Evolutionary conservation across 83 land plant species (phyloP).

Genomic region (Picea abies): DNA sequence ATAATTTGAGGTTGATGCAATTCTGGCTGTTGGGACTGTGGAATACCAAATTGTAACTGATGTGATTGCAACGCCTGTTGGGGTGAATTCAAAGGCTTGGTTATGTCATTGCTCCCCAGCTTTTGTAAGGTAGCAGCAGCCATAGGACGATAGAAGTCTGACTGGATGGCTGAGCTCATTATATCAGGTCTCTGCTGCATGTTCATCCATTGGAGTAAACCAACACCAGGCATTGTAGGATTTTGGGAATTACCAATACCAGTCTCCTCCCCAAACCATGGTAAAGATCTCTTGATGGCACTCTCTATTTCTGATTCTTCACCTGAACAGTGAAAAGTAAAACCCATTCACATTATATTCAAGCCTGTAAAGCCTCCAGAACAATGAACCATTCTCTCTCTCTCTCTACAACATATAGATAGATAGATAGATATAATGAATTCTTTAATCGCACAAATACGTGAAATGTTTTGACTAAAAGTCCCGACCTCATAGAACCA

Average conservation of each 20-base stretch:
- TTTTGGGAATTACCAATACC: constrained; percentile 58
- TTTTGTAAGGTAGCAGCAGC: constrained; percentile 36
- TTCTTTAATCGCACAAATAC: no score
- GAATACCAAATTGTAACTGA: constrained; percentile 36
- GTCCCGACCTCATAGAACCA: no score
- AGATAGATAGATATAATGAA: no score
- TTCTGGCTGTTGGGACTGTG: constrained; percentile 36
- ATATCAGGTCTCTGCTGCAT: constrained; percentile 75
- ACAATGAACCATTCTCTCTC: no score
- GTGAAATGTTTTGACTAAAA: no score
- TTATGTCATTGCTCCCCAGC: constrained; percentile 39
- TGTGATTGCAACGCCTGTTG: constrained; percentile 25
- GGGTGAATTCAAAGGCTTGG: constrained; percentile 49
- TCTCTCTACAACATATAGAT: no score
- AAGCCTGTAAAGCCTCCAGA: not conserved
- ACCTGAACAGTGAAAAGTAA: constrained; percentile 32
- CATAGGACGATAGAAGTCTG: constrained; percentile 54
- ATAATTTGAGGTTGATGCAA: constrained; percentile 27
- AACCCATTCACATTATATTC: not conserved
- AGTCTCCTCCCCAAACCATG: constrained; percentile 73
- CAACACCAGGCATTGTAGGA: constrained; percentile 62
- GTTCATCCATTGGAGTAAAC: constrained; percentile 77
- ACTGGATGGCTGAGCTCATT: constrained; percentile 25
- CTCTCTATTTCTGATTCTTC: constrained; percentile 70
- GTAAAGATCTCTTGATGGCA: constrained; percentile 65